A percentile compares a stretch with the other conserved stretches of the same genome.
Conservation (phyloP, 306 rosid genomes). For the cucumber (Cucumis sativus) region DNA sequence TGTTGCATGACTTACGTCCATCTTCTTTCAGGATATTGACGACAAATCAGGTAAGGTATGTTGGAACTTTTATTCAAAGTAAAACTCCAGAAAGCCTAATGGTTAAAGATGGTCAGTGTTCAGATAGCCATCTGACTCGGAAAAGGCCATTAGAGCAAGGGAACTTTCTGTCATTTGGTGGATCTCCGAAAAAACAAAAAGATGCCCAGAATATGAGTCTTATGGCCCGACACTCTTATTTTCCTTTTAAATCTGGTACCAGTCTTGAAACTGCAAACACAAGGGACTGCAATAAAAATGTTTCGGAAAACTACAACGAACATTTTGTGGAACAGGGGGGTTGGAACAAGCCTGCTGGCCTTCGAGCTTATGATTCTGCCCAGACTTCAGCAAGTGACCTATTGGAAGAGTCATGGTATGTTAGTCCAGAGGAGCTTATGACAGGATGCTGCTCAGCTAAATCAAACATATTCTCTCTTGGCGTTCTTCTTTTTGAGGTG, state of each 20-base stretch:
- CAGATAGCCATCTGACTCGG: slow-evolving; percentile 23
- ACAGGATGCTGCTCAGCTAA: slow-evolving; percentile 46
- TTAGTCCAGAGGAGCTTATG: slow-evolving; percentile 61
- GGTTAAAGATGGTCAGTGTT: slow-evolving; percentile 31
- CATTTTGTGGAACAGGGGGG: slow-evolving; percentile 23
- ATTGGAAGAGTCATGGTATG: slow-evolving; percentile 69
- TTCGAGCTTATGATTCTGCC: slow-evolving; percentile 24
- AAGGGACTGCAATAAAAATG: slow-evolving; percentile 24
- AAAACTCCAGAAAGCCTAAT: slow-evolving; percentile 21
- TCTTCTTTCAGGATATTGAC: slow-evolving; percentile 49
- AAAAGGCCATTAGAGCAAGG: slow-evolving; percentile 48
- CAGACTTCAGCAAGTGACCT: slow-evolving; percentile 25
- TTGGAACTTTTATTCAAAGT: slow-evolving; percentile 34
- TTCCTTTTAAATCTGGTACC: slow-evolving; percentile 21
- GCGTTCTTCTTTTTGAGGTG: slow-evolving; percentile 92
- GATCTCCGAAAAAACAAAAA: slow-evolving; percentile 48
- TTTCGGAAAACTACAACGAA: slow-evolving; percentile 23
- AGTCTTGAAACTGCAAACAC: slow-evolving; percentile 24
- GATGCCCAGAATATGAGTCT: slow-evolving; percentile 22
- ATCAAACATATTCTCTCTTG: slow-evolving; percentile 75
- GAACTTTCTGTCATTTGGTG: slow-evolving; percentile 22
- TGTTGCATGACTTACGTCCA: slow-evolving; percentile 53
- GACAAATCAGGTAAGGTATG: slow-evolving; percentile 47
- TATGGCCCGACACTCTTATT: slow-evolving; percentile 26
- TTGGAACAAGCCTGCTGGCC: slow-evolving; percentile 38